Base-by-base conservation (phyloP, 1,139 yeast genomes). In the Dujonia santamariae region DNA sequence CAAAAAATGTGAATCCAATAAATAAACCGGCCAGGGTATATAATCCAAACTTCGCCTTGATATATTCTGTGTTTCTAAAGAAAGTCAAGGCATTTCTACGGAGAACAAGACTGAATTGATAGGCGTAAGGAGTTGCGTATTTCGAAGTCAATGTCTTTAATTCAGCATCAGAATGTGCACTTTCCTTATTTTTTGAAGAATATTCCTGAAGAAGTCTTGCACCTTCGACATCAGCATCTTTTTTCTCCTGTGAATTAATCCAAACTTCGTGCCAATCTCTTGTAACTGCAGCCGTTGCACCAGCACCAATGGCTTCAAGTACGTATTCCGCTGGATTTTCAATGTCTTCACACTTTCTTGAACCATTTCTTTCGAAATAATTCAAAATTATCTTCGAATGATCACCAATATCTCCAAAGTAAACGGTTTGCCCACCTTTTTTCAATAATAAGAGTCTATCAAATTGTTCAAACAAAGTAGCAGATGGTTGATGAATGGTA, bases 401-500 rank as follows among this genome's bases (percentile, higher is more conserved):
- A 31, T 68, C 59, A 37, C 95, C 95, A 48, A 85, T 70, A 35
- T 82, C 87, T 34, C 95, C 95, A 54, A 82, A 85, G 57, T 85
- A 85, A 13, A 82, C 88, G 4, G 94, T 84, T 48, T 72, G 66
- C 37, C 95, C 95, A 46, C 94, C 95, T 42, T 63, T 72, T 38
- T 80, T 82, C 54, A 85, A 63, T 53, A 85, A 81, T 43, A 85
- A 61, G 42, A 85, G 63, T 41, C 94, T 74, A 50, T 85, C 95
- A 53, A 85, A 85, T 48, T 82, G 85, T 53, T 82, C 82, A 61
- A 84, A 71, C 50, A 84, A 62, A 36, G 82, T 69, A 28, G 94
- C 90, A 4, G 90, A 81, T 38, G 94, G 94, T 57, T 84, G 94
- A 56, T 84, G 94, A 44, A 84, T 84, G 9, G 94, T 84, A 63